Conservation (phyloP, 352 stramenopile genomes). For the Phytophthora ohioensis region DNA sequence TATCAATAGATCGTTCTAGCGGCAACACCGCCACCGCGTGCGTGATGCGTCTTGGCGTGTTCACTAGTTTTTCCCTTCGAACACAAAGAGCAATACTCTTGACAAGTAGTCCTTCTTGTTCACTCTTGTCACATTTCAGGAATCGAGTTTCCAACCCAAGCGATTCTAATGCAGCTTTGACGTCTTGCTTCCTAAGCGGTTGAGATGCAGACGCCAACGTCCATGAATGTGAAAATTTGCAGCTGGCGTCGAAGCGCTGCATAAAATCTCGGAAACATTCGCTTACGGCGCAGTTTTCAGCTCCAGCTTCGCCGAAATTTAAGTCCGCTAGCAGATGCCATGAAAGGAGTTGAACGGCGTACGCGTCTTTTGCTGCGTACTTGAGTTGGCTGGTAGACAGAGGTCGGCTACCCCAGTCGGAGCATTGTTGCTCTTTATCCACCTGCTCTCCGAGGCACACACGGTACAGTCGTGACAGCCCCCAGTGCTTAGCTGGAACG, state of each 20-base stretch:
- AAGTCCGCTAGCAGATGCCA: slow-evolving; percentile 60
- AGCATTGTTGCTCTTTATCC: slow-evolving; percentile 74
- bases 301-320: slow-evolving; percentile 4
- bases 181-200: slow-evolving; percentile 45
- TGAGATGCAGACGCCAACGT: slow-evolving; percentile 10
- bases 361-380: slow-evolving; percentile 70
- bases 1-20: slow-evolving; percentile 63
- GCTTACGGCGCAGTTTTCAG: slow-evolving; percentile 9
- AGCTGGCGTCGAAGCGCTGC: slow-evolving; percentile 23
- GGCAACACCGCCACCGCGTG: slow-evolving; percentile 64
- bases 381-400: slow-evolving; percentile 50
- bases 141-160: slow-evolving; percentile 41
- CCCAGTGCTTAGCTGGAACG: slow-evolving; percentile 59
- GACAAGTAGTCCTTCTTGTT: slow-evolving; percentile 49
- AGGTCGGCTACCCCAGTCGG: slow-evolving; percentile 60
- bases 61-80: slow-evolving; percentile 14
- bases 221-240: slow-evolving; percentile 12
- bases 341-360: slow-evolving; percentile 53
- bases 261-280: slow-evolving; percentile 20
- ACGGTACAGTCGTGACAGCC: slow-evolving; percentile 56
- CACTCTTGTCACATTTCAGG: slow-evolving; percentile 26
- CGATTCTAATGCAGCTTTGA: slow-evolving; percentile 43
- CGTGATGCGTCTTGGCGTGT: background rate
- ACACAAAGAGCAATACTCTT: slow-evolving; percentile 72
- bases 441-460: slow-evolving; percentile 50